Base-by-base conservation (phyloP, 768 basidiomycete species). In the Rhodocollybia butyracea region DNA sequence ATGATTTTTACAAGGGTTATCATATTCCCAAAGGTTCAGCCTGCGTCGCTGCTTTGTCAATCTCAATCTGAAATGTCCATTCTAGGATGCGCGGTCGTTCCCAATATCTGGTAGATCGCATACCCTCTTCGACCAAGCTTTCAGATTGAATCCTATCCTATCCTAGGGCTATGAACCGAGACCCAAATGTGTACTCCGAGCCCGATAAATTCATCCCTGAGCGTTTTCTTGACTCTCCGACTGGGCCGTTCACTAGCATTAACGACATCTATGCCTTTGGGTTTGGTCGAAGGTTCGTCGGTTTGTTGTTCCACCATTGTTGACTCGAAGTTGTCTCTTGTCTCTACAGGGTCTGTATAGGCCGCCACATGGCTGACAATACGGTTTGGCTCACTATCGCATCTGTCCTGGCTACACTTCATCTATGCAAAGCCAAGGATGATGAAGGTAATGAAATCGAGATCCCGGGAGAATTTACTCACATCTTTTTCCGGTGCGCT, bases 111-210 rank as follows among this genome's bases (percentile, higher is more conserved):
- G 45, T 46, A 46, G 4, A 24, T 46, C 5, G 34, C 21, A 22
- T 26, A 7, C 15, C 4, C 11, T 4, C 12, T 46, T 22, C 22
- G 42, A 43, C 8, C 7, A 21, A 8, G 34, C 8, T 8, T 36
- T 10, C 10, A 15, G 7, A 46, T 22, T 5, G 22, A 7, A 7
- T 46, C 12, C 11, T 4, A 24, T 12, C 22, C 13, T 13, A 22
- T 56, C 46, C 12, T n/a, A 66, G 63, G 65, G 61, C 59, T 24
- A 62, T 66, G n/a, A 59, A 64, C n/a, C 64, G 60, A 7, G 64
- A 67, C 52, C 64, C 66, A 1, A 55, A 56, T 11, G 57, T 62
- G 19, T 67, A 58, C 36, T 60, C 57, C 8, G 54, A 66, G 36
- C 66, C 64, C 8, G 47, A 68, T 15, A 56, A 38, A 5, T 67